Conservation (phyloP, 2,329 filamentous ascomycete genomes). For the Ceratocystis ficicola region DNA sequence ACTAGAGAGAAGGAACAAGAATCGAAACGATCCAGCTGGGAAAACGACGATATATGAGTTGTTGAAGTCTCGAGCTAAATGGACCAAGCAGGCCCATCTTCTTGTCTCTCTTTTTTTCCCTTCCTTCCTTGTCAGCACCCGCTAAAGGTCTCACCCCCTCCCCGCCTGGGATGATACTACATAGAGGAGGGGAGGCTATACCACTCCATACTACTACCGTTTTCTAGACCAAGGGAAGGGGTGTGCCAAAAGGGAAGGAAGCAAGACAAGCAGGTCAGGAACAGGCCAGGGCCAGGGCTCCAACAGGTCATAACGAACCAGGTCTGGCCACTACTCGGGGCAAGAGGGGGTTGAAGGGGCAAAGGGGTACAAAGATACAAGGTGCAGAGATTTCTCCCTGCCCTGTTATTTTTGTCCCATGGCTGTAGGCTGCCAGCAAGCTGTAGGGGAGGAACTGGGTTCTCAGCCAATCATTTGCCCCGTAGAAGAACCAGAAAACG, state of each 20-base stretch:
- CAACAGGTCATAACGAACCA: background rate
- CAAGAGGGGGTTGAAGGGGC: background rate
- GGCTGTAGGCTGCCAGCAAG: background rate
- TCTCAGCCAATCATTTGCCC: background rate
- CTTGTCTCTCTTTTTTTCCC: background rate
- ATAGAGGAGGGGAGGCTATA: background rate
- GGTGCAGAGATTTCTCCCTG: background rate
- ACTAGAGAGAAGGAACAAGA: slow-evolving; percentile 9
- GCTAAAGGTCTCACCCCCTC: background rate
- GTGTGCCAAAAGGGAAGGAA: no score
- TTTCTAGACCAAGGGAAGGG: no score
- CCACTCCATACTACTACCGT: background rate
- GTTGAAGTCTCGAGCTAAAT: slow-evolving; percentile 1
- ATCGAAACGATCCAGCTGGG: background rate
- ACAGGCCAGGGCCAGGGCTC: background rate
- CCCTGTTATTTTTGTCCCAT: background rate
- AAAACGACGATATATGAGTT: slow-evolving; percentile 15
- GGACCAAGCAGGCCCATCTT: background rate
- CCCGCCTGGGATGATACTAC: background rate
- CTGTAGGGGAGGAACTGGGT: background rate
- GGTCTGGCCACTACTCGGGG: background rate
- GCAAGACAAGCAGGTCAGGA: no score
- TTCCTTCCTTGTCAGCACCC: background rate
- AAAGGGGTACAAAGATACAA: background rate
- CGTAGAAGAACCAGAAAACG: background rate